A percentile compares a stretch with the other conserved stretches of the same genome.
Evolutionary conservation across 78 protist genomes (phyloP).

Genomic region (Dictyostelium firmibasis): DNA sequence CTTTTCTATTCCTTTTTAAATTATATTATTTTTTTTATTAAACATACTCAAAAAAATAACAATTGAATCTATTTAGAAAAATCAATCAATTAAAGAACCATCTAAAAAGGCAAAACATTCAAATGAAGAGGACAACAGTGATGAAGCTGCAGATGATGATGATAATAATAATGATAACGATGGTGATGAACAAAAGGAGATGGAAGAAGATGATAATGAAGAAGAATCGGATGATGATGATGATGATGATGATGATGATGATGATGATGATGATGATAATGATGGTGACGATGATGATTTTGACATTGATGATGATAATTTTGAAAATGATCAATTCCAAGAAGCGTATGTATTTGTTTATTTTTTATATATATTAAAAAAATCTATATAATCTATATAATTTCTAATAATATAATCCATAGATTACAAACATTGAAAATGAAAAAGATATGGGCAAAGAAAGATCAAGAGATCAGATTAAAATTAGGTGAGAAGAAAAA

Average conservation of each 20-base stretch:
- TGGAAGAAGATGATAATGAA: conserved; percentile 11
- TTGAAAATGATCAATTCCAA: conserved; percentile 73
- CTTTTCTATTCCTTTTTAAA: neutral
- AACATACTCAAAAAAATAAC: too few relatives aligned
- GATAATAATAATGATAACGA: neutral
- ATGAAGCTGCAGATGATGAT: neutral
- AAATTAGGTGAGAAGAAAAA: conserved; percentile 56
- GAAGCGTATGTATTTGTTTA: conserved; percentile 56
- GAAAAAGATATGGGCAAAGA: conserved; percentile 80
- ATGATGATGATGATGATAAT: neutral
- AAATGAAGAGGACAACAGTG: conserved; percentile 11
- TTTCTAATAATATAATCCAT: too few relatives aligned
- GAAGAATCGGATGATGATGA: neutral
- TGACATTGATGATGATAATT: conserved; percentile 22
- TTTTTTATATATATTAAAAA: neutral
- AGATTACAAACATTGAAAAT: conserved; percentile 76
- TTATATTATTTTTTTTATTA: neutral
- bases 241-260: neutral
- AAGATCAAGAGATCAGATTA: conserved; percentile 71
- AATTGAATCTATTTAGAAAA: neutral
- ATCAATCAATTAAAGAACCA: neutral
- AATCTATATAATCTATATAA: too few relatives aligned
- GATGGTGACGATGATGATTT: conserved; percentile 3
- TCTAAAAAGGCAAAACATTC: neutral
- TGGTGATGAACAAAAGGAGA: neutral